Evolutionary conservation across 495 filamentous ascomycete genomes (phyloP), one percentile per base, ranked within the genome.

Genomic region (Immersiella caudata): DNA sequence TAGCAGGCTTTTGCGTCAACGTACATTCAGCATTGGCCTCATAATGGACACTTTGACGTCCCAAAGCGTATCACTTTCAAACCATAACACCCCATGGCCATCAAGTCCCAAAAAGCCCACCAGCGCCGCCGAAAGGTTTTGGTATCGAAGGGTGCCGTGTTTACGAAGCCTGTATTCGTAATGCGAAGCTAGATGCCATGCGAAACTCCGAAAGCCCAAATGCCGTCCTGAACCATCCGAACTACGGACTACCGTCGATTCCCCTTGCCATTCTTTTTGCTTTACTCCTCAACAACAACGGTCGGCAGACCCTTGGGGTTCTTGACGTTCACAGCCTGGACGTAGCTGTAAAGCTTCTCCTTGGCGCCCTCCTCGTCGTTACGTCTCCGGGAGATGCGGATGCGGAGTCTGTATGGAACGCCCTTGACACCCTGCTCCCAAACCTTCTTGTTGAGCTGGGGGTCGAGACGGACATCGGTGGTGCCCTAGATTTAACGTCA

Each of bases 291-390:
- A 46, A 88, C 86, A 73, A 95, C 87, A 67, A 90, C 87, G 67
- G 95, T 98, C 76, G 91, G 89, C 72, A 99, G 88, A 79, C 94
- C 94, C 92, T 96, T 97, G 78, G 93, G 88, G 84, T 94, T 90
- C 92, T 97, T 98, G 74, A 98, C 95, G 83, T 96, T 97, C 82
- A 98, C 95, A 69, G 94, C 95, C 89, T 98, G 93, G 77, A 99
- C 96, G 85, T 96, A 97, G 81, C 89, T 93, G 89, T 97, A 99
- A 74, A 99, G 88, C 86, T 91, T 94, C 87, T 99, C 90, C 87
- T 95, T 95, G 75, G 95, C 94, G 74, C 91, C 93, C 85, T 99
- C 95, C 87, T 99, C 95, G 80, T 99, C 95, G 87, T 99, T 99
- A 87, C 95, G 93, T 90, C 96, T 95, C 80, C 95, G 92, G 73